Percentiles rank a stretch among this genome's conserved stretches.
Evolutionary conservation across 1,139 yeast genomes (phyloP).

Genomic region (Meyerozyma athensensis): DNA sequence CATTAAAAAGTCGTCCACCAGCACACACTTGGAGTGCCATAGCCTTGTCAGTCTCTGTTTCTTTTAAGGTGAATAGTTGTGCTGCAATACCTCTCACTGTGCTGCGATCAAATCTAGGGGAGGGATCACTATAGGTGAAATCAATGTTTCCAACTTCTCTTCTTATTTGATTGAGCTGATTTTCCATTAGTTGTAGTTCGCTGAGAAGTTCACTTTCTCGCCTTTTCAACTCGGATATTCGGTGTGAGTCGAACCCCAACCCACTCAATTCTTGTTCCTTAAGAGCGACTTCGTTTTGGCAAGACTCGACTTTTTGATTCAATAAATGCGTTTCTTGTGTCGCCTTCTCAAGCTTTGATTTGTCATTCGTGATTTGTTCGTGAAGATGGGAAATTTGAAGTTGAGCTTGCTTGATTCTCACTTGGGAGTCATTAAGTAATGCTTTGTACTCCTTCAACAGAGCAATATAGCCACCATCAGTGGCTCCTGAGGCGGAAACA

Average conservation of each 20-base stretch:
- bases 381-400: constrained; percentile 56
- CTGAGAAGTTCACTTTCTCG: constrained; percentile 30
- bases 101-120: constrained; percentile 51
- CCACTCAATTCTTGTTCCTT: constrained; percentile 41
- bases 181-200: constrained; percentile 36
- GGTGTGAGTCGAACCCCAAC: constrained; percentile 58
- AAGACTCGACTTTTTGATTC: constrained; percentile 38
- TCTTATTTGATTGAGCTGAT: constrained; percentile 52
- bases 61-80: constrained; percentile 66
- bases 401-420: constrained; percentile 55
- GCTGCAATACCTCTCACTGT: constrained; percentile 89
- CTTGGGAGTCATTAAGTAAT: constrained; percentile 49
- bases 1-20: constrained; percentile 84
- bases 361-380: constrained; percentile 48
- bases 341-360: constrained; percentile 53
- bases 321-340: constrained; percentile 45
- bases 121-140: constrained; percentile 66
- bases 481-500: constrained; percentile 73
- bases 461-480: constrained; percentile 75
- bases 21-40: constrained; percentile 92
- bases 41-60: constrained; percentile 56
- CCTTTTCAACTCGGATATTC: constrained; percentile 41
- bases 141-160: constrained; percentile 72
- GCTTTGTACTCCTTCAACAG: constrained; percentile 68
- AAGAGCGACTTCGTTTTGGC: constrained; percentile 32